Conservation (phyloP, 768 basidiomycete genomes). For the Hygrophorus russula region DNA sequence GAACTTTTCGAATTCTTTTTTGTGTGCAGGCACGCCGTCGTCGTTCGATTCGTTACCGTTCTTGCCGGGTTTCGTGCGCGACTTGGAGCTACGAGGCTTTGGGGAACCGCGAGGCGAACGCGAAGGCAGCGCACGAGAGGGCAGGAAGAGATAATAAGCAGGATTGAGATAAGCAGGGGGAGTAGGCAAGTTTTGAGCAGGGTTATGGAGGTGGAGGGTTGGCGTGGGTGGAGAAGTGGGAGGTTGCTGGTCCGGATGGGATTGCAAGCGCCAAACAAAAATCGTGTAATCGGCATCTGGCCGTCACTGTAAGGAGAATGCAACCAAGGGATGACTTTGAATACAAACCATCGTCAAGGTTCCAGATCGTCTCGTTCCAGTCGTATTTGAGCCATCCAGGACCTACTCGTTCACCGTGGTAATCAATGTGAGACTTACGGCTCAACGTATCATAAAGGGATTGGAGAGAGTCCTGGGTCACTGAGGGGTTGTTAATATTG, state of each 20-base stretch:
- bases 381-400: slow-evolving; percentile 84
- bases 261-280: slow-evolving; percentile 62
- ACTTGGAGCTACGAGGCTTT: slow-evolving; percentile 24
- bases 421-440: slow-evolving; percentile 48
- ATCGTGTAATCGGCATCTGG: slow-evolving; percentile 82
- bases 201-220: slow-evolving; percentile 56
- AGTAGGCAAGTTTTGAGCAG: slow-evolving; percentile 42
- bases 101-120: slow-evolving; percentile 24
- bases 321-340: background rate
- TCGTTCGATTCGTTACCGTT: slow-evolving; percentile 22
- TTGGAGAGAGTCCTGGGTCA: slow-evolving; percentile 54
- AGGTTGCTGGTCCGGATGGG: slow-evolving; percentile 17
- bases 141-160: slow-evolving; percentile 58
- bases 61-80: slow-evolving; percentile 26
- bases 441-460: slow-evolving; percentile 63
- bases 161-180: slow-evolving; percentile 58
- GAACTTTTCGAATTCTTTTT: slow-evolving; percentile 75
- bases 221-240: slow-evolving; percentile 25
- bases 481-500: slow-evolving; percentile 23
- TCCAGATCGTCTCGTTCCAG: slow-evolving; percentile 70
- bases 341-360: slow-evolving; percentile 73
- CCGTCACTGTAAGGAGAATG: background rate
- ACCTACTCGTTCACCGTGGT: slow-evolving; percentile 50
- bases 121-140: slow-evolving; percentile 21
- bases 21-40: slow-evolving; percentile 48